Evolutionary conservation across 2,329 filamentous ascomycete species (phyloP).

Genomic region (Intubia oerlemansii): DNA sequence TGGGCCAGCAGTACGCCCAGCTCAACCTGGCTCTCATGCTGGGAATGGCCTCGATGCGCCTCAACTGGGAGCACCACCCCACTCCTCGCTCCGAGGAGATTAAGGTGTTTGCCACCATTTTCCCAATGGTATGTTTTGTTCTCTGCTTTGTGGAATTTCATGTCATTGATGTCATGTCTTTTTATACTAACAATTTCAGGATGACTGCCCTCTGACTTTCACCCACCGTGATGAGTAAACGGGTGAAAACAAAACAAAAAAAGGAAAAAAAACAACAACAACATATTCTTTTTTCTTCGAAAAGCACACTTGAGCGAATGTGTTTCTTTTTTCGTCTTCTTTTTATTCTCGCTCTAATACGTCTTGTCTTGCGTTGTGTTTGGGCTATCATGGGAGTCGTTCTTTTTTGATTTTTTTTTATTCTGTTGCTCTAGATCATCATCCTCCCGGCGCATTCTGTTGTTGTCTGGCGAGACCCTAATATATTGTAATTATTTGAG

Average conservation of each 20-base stretch:
- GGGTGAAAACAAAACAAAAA: too few species aligned
- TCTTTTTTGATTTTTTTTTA: too few species aligned
- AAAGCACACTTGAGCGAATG: neutral
- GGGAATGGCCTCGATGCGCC: slow-evolving; percentile 67
- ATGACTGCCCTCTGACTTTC: slow-evolving; percentile 67
- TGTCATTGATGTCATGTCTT: neutral
- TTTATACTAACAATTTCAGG: slow-evolving; percentile 6
- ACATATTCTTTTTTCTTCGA: neutral
- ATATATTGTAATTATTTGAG: too few species aligned
- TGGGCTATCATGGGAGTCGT: too few species aligned
- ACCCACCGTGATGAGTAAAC: slow-evolving; percentile 27
- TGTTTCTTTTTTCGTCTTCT: neutral
- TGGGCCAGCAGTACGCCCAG: slow-evolving; percentile 82
- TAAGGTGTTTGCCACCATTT: slow-evolving; percentile 95
- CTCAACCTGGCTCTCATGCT: slow-evolving; percentile 76
- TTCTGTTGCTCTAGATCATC: too few species aligned
- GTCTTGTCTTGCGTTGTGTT: neutral
- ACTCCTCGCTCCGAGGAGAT: slow-evolving; percentile 80
- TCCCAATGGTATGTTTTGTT: too few species aligned
- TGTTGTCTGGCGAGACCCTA: too few species aligned
- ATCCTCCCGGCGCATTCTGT: too few species aligned
- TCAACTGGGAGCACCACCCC: slow-evolving; percentile 79
- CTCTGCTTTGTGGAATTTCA: too few species aligned
- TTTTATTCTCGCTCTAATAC: neutral
- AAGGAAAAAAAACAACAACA: too few species aligned